These are phyloP conservation scores for Yamadazyma epiphylla DNA, from an alignment of 1,139 yeast species.

Conservation along the genomic window DNA sequence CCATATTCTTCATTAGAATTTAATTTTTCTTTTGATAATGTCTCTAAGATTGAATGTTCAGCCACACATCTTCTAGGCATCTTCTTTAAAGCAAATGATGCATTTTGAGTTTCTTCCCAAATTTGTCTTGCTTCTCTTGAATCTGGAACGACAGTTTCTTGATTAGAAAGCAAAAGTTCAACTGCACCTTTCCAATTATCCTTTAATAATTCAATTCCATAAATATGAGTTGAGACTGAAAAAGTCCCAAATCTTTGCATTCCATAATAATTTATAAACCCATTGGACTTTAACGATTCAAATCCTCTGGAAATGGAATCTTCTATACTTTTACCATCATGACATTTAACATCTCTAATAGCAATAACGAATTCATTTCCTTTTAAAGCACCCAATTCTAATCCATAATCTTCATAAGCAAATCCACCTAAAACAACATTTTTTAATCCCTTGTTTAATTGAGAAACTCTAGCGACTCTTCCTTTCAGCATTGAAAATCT, in stretches of 20 bases:
- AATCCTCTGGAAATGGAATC: constrained; percentile 50
- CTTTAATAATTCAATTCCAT: constrained; percentile 70
- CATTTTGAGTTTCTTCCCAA: constrained; percentile 76
- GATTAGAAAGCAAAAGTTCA: constrained; percentile 76
- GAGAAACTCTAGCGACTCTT: constrained; percentile 72
- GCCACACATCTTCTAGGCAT: constrained; percentile 92
- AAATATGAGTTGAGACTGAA: constrained; percentile 81
- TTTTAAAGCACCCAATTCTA: constrained; percentile 74
- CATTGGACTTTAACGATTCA: constrained; percentile 55
- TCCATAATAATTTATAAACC: constrained; percentile 92
- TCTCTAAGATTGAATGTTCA: constrained; percentile 67
- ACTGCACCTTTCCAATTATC: constrained; percentile 80
- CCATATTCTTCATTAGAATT: constrained; percentile 45
- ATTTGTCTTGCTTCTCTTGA: constrained; percentile 76
- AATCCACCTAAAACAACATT: constrained; percentile 79
- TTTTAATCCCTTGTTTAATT: constrained; percentile 69
- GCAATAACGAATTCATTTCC: constrained; percentile 91
- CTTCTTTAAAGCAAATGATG: constrained; percentile 56
- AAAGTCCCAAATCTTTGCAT: constrained; percentile 98
- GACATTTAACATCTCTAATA: constrained; percentile 60
- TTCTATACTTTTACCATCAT: constrained; percentile 30
- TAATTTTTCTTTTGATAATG: constrained; percentile 45
- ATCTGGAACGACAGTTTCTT: constrained; percentile 77
- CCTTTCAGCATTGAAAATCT: constrained; percentile 67
- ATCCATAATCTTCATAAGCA: constrained; percentile 56